Conservation (phyloP, 345 rosid species). For the Citrus hindsii region DNA sequence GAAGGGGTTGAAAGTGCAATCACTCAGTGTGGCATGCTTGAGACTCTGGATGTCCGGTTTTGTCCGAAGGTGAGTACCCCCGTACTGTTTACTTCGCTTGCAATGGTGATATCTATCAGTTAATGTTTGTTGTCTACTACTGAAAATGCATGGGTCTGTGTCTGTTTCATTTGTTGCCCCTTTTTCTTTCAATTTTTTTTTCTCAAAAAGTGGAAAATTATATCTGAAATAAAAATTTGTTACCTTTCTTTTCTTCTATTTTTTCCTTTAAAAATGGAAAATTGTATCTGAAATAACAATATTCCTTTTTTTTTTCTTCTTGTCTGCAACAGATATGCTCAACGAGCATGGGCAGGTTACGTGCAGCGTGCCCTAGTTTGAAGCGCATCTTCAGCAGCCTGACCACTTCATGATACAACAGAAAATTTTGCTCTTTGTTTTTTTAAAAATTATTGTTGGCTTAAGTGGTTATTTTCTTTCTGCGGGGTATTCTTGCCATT, state of each 20-base stretch:
- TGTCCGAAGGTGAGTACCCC: constrained; percentile 72
- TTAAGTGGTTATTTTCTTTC: no score
- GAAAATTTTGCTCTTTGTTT: background rate
- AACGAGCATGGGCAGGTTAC: constrained; percentile 64
- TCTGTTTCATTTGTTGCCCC: background rate
- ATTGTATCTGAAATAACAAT: background rate
- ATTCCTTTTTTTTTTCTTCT: background rate
- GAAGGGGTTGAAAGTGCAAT: constrained; percentile 73
- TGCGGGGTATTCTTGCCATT: background rate
- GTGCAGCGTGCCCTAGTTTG: constrained; percentile 67
- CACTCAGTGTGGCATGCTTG: constrained; percentile 71
- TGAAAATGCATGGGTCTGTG: background rate
- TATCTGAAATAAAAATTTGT: no score
- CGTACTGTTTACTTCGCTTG: background rate
- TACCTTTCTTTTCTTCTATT: no score
- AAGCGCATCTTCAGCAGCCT: constrained; percentile 78
- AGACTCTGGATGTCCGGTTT: constrained; percentile 91
- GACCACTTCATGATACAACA: constrained; percentile 15
- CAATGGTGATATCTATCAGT: background rate
- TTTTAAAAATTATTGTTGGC: no score
- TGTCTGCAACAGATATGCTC: constrained; percentile 51
- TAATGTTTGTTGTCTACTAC: background rate
- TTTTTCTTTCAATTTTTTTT: no score
- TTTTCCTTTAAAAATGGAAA: background rate
- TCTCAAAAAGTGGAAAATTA: no score